phyloP scores from a whole-genome alignment of 805 yeast species.

The Suhomyces kilbournensis region DNA sequence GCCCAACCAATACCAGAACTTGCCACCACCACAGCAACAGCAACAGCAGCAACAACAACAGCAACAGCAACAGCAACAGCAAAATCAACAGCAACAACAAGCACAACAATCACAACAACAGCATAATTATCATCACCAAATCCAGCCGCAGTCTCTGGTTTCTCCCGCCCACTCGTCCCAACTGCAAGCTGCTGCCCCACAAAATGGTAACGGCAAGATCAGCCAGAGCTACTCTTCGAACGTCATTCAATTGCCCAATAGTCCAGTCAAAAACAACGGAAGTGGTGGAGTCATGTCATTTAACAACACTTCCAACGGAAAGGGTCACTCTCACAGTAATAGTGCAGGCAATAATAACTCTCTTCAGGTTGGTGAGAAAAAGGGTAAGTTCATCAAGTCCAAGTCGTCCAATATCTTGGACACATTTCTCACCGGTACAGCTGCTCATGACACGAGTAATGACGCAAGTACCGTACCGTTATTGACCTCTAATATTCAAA shows the following conservation, averaged over 20 bases:
- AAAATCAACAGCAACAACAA: background rate
- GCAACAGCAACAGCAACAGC: slow-evolving; percentile 3
- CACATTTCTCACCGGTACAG: slow-evolving; percentile 21
- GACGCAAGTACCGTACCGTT: slow-evolving; percentile 23
- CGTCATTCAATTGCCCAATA: slow-evolving; percentile 11
- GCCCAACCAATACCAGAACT: background rate
- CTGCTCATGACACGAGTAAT: slow-evolving; percentile 7
- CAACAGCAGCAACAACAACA: slow-evolving; percentile 5
- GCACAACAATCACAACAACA: slow-evolving; percentile 1
- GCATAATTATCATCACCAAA: slow-evolving; percentile 1
- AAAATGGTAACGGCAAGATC: slow-evolving; percentile 5
- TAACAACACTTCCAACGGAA: background rate
- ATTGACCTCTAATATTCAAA: slow-evolving; percentile 56
- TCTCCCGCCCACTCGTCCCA: background rate
- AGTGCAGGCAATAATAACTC: background rate
- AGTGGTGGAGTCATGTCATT: background rate
- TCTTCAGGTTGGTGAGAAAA: slow-evolving; percentile 9
- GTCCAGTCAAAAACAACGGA: slow-evolving; percentile 3
- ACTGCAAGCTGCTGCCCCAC: background rate
- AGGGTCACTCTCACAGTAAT: background rate
- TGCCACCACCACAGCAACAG: background rate
- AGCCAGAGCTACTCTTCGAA: slow-evolving; percentile 13
- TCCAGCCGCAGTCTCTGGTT: background rate
- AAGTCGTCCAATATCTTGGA: slow-evolving; percentile 48
- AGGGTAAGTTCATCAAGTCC: slow-evolving; percentile 34